phyloP scores from a whole-genome alignment of 2,329 filamentous ascomycete genomes.

The Drechslerella stenobrocha region DNA sequence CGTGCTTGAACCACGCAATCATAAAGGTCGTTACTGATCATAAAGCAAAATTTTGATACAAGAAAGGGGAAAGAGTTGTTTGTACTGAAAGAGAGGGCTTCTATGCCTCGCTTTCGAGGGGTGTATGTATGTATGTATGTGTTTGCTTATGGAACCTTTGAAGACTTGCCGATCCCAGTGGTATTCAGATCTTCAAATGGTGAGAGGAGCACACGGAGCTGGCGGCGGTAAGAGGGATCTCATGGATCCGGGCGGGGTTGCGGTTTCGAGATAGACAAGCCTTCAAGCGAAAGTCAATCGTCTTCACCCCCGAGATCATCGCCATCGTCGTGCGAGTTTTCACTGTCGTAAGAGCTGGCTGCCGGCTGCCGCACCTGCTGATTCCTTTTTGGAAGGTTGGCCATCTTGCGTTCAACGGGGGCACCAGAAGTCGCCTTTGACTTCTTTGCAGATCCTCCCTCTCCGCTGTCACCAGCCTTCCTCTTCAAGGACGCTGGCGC shows the following conservation, averaged over 20 bases:
- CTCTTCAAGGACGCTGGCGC: slow-evolving; percentile 51
- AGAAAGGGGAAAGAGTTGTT: slow-evolving; percentile 21
- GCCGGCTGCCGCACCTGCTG: slow-evolving; percentile 20
- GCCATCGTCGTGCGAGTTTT: slow-evolving; percentile 49
- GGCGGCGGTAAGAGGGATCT: background rate
- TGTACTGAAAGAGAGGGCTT: slow-evolving; percentile 12
- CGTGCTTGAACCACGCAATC: slow-evolving; percentile 35
- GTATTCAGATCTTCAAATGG: background rate
- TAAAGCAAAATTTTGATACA: slow-evolving; percentile 48
- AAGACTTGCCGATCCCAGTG: slow-evolving; percentile 5
- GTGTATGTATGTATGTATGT: background rate
- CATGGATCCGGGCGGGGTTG: slow-evolving; percentile 15
- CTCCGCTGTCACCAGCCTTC: slow-evolving; percentile 51
- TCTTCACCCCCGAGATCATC: slow-evolving; percentile 49
- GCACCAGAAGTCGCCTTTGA: slow-evolving; percentile 38
- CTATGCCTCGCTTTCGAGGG: background rate
- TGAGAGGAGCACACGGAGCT: background rate
- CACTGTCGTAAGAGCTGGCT: slow-evolving; percentile 28
- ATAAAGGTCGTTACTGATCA: slow-evolving; percentile 42
- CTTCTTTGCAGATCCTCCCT: slow-evolving; percentile 46
- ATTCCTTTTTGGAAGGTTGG: slow-evolving; percentile 50
- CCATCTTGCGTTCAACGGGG: slow-evolving; percentile 43
- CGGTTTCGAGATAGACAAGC: slow-evolving; percentile 38
- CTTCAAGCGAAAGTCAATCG: slow-evolving; percentile 48
- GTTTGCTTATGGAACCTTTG: background rate